A percentile compares a stretch with the other conserved stretches of the same genome.
These are phyloP conservation scores for barley (Hordeum vulgare) DNA, from an alignment of 176 grass and related monocot species.

Conservation along the genomic window MorexV3_pseudomolecules_assembly NC_058521.1:604342592-604343091, in stretches of 20 bases:
- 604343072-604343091: too few species aligned
- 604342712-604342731: slow-evolving; percentile 70
- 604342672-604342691: slow-evolving; percentile 65
- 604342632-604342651: slow-evolving; percentile 78
- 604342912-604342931: background rate
- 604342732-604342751: background rate
- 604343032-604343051: background rate
- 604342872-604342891: background rate
- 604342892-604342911: background rate
- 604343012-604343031: background rate
- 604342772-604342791: background rate
- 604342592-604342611: slow-evolving; percentile 61
- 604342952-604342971: background rate
- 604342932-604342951: background rate
- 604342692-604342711: slow-evolving; percentile 83
- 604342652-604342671: slow-evolving; percentile 86
- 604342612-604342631: slow-evolving; percentile 82
- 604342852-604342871: slow-evolving; percentile 56
- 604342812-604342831: slow-evolving; percentile 66
- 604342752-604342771: background rate
- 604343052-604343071: too few species aligned
- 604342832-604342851: slow-evolving; percentile 87
- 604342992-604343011: background rate
- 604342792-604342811: background rate
- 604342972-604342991: background rate